A percentile compares a stretch with the other conserved stretches of the same genome.
These are phyloP conservation scores for Roridomyces roridus DNA, from an alignment of 768 basidiomycete species.

Conservation along the genomic window DNA sequence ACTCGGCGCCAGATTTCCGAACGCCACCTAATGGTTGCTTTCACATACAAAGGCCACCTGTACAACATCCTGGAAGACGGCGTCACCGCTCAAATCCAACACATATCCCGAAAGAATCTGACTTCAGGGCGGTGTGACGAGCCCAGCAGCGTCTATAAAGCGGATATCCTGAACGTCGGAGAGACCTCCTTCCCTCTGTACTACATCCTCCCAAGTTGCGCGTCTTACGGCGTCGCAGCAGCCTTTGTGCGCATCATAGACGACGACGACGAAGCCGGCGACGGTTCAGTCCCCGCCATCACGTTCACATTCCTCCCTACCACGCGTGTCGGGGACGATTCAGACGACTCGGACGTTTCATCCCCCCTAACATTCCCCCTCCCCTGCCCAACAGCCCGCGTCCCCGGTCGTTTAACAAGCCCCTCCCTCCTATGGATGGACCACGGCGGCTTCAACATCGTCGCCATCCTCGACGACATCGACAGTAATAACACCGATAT, in stretches of 20 bases:
- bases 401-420: not conserved
- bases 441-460: conserved; percentile 18
- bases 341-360: not conserved
- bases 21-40: not conserved
- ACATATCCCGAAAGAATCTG: conserved; percentile 11
- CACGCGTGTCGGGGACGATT: not conserved
- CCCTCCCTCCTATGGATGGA: conserved; percentile 13
- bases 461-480: not conserved
- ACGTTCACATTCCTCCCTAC: conserved; percentile 7
- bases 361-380: conserved; percentile 14
- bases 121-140: conserved; percentile 8
- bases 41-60: conserved; percentile 14
- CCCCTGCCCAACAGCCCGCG: not conserved
- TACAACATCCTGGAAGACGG: conserved; percentile 17
- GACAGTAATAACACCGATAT: not conserved
- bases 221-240: conserved; percentile 15
- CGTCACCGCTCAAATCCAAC: conserved; percentile 13
- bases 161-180: not conserved
- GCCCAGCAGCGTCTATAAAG: not conserved
- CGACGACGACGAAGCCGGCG: no score
- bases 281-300: not conserved
- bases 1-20: not conserved
- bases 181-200: not conserved
- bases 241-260: conserved; percentile 1
- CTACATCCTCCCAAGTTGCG: conserved; percentile 8